Evolutionary conservation across 2,329 filamentous ascomycete genomes (phyloP).

Genomic region (Epicoccum nigrum): DNA sequence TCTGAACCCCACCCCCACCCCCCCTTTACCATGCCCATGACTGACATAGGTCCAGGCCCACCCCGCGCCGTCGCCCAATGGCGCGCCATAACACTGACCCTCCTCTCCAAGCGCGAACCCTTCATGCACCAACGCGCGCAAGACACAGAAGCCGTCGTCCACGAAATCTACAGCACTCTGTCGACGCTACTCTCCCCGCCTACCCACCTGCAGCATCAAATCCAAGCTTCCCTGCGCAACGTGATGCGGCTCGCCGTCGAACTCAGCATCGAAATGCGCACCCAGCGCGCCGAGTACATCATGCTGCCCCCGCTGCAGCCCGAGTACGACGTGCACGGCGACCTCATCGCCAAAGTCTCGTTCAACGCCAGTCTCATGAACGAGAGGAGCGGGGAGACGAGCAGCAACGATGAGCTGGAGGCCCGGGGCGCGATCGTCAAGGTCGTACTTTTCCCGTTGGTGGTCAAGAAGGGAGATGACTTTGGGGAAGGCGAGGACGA

Average conservation of each 20-base stretch:
- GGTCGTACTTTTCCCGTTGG: constrained; percentile 91
- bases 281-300: constrained; percentile 94
- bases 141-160: constrained; percentile 94
- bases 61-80: constrained; percentile 91
- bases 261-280: constrained; percentile 95
- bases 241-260: constrained; percentile 89
- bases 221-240: constrained; percentile 82
- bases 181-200: constrained; percentile 87
- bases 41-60: constrained; percentile 59
- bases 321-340: constrained; percentile 92
- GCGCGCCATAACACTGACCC: constrained; percentile 91
- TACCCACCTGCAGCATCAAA: constrained; percentile 76
- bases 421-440: constrained; percentile 78
- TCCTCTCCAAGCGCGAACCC: constrained; percentile 79
- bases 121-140: constrained; percentile 83
- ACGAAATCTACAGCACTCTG: constrained; percentile 85
- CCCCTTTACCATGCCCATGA: background rate
- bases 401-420: constrained; percentile 82
- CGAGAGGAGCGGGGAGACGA: constrained; percentile 76
- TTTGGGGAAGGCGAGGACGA: constrained; percentile 86
- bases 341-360: constrained; percentile 81
- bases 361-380: constrained; percentile 97
- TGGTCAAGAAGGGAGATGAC: constrained; percentile 95
- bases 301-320: constrained; percentile 96
- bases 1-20: constrained; percentile 11